Evolutionary conservation across 768 basidiomycete species (phyloP), one percentile per base, ranked within the genome.

Genomic region (Xerocomus potaroensis): DNA sequence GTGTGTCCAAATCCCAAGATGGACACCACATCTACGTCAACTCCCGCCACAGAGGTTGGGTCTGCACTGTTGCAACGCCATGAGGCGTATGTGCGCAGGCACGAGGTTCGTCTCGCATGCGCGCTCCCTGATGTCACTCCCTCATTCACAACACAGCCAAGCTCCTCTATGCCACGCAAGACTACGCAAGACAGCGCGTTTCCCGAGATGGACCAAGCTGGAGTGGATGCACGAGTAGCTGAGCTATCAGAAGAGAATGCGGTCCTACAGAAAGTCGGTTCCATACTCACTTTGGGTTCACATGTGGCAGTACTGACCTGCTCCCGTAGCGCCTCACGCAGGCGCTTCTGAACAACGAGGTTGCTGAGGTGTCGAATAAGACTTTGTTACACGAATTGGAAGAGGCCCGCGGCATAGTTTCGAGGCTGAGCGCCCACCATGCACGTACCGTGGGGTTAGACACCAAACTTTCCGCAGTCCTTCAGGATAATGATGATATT

Each of bases 61-160:
- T 89, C 92, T 65, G 92, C 93, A 4, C 68, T 96, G 38, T 66
- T 96, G 39, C 82, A 87, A 59, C 73, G 84, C 49, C 91, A 94
- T 61, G 92, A 94, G 68, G 87, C 86, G 3, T 90, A 89, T 65
- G 81, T 91, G 23, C 79, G 83, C 39, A 76, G 76, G 58, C 79
- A 82, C 46, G 81, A 87, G 77, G 82, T 80, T 53, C 37, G 74
- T 66, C 27, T 44, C 22, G 41, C 48, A 46, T 41, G 41, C 49
- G 48, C 3, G 44, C 35, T 21, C 45, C 48, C 46, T 39, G 36
- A 36, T 15, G 16, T 49, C 38, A 42, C 16, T n/a, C 40, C 38
- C 54, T 59, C 33, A 59, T 40, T 18, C 15, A 16, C 44, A 31
- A 22, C 60, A 42, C 41, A 68, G 55, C 43, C 42, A 43, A 43